Evolutionary conservation across 345 rosid species (phyloP).

Genomic region (Erysimum cheiranthoides): DNA sequence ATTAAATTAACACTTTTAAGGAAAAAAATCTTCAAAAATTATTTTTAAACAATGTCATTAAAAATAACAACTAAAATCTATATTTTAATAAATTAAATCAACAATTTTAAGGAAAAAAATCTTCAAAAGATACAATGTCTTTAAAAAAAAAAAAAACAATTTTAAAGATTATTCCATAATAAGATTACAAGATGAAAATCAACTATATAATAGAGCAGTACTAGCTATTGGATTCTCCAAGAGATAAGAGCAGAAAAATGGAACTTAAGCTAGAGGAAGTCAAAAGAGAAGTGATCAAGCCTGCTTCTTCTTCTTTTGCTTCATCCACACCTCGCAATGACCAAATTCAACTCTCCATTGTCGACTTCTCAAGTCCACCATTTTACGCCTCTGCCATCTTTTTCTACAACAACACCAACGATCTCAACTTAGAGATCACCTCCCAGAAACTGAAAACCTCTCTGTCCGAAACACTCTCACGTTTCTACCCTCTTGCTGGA

Average conservation of each 20-base stretch:
- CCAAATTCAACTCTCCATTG: background rate
- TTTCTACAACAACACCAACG: slow-evolving; percentile 20
- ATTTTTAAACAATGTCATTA: no score
- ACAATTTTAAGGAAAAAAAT: no score
- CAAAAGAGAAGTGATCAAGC: slow-evolving; percentile 17
- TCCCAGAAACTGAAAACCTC: slow-evolving; percentile 41
- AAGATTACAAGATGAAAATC: background rate
- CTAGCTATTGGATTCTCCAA: background rate
- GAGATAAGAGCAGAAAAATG: background rate
- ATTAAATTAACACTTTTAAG: no score
- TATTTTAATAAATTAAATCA: background rate
- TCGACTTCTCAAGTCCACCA: background rate
- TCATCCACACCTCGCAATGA: background rate
- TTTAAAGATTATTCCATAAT: background rate
- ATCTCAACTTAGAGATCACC: background rate
- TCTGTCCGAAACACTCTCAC: slow-evolving; percentile 46
- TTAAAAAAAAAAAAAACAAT: no score
- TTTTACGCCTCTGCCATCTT: background rate
- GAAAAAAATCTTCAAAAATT: no score
- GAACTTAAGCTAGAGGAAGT: background rate
- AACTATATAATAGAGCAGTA: background rate
- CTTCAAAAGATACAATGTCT: no score
- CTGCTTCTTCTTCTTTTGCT: background rate
- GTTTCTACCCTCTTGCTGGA: slow-evolving; percentile 61
- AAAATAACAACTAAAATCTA: no score